phyloP scores from a whole-genome alignment of 2,329 filamentous ascomycete genomes.

The Neonectria punicea region DNA sequence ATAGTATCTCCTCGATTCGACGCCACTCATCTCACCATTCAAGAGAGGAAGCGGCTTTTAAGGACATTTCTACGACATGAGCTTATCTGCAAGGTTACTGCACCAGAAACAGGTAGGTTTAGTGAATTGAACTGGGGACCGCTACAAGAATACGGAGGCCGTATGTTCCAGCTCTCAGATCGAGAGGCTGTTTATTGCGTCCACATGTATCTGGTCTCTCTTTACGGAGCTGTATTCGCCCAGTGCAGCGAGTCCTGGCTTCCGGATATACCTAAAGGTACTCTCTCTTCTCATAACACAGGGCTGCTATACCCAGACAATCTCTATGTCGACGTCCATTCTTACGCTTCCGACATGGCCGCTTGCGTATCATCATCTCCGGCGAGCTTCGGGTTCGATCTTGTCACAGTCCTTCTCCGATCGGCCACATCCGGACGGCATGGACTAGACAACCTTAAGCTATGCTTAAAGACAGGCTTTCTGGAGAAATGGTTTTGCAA shows the following conservation, averaged over 20 bases:
- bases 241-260: constrained; percentile 18
- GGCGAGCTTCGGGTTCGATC: constrained; percentile 7
- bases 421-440: background rate
- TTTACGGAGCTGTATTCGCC: constrained; percentile 24
- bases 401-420: background rate
- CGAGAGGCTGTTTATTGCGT: constrained; percentile 22
- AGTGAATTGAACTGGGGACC: background rate
- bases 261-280: background rate
- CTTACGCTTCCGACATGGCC: background rate
- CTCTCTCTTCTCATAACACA: background rate
- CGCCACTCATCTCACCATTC: background rate
- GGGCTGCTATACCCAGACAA: constrained; percentile 20
- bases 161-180: background rate
- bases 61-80: constrained; percentile 24
- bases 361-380: background rate
- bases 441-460: background rate
- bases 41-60: constrained; percentile 16
- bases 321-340: constrained; percentile 8
- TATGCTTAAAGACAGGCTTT: too few species aligned
- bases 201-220: constrained; percentile 13
- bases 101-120: background rate
- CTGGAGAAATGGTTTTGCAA: too few species aligned
- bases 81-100: constrained; percentile 6
- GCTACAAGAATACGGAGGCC: background rate
- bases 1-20: constrained; percentile 9